A percentile compares a stretch with the other conserved stretches of the same genome.
These are phyloP conservation scores for Spinacia oleracea DNA, from an alignment of 179 eudicot species.

Conservation along the genomic window DNA sequence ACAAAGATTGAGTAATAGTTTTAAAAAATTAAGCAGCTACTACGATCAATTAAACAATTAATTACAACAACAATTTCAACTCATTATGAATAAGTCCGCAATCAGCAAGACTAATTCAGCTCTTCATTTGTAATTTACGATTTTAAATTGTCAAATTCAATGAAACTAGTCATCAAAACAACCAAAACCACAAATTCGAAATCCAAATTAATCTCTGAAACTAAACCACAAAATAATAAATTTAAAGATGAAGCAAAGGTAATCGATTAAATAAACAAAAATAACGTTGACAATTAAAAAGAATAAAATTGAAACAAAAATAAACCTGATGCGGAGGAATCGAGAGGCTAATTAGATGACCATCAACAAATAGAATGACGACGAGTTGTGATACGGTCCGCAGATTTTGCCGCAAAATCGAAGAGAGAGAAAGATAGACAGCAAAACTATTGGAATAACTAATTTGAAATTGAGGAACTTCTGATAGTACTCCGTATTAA, in stretches of 20 bases:
- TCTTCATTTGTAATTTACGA: not conserved
- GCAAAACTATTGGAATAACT: too few species aligned
- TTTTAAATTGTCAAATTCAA: not conserved
- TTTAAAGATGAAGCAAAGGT: too few species aligned
- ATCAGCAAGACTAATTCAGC: conserved; percentile 17
- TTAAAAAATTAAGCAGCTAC: too few species aligned
- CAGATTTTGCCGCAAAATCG: not conserved
- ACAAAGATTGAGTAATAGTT: too few species aligned
- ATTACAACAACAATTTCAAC: not conserved
- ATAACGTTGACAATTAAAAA: not conserved
- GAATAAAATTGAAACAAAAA: not conserved
- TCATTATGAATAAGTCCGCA: not conserved
- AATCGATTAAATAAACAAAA: not conserved
- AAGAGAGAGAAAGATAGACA: not conserved
- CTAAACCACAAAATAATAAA: not conserved
- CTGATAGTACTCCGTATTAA: too few species aligned
- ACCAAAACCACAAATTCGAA: not conserved
- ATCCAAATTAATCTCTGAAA: conserved; percentile 18
- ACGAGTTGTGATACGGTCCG: not conserved
- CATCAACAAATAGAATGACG: conserved; percentile 25
- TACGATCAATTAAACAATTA: not conserved
- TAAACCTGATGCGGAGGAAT: not conserved
- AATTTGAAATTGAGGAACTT: too few species aligned
- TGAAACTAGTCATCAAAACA: not conserved
- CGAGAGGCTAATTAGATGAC: conserved; percentile 32